Evolutionary conservation across 2,329 filamentous ascomycete species (phyloP).

Genomic region (Paecilomyces dactylethromorphus): DNA sequence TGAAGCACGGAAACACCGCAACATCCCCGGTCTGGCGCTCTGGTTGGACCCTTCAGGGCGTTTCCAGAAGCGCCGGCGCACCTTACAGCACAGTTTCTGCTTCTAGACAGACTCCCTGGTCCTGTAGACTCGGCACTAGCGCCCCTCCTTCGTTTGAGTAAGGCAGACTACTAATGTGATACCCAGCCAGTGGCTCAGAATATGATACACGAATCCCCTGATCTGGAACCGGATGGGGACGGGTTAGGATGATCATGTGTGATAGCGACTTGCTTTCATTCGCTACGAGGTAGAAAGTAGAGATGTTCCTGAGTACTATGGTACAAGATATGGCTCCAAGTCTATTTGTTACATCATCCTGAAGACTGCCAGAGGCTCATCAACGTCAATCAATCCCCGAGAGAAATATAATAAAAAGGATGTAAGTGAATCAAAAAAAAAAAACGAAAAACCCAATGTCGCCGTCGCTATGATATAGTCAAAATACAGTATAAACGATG

Average conservation of each 20-base stretch:
- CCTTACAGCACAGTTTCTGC: slow-evolving; percentile 1
- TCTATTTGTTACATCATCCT: background rate
- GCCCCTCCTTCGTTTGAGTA: background rate
- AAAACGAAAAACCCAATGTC: slow-evolving; percentile 8
- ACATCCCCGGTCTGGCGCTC: slow-evolving; percentile 2
- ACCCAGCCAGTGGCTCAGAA: background rate
- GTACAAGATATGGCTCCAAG: slow-evolving; percentile 1
- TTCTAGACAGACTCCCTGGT: background rate
- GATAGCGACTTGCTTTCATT: background rate
- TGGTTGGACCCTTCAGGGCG: slow-evolving; percentile 8
- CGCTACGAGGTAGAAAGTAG: slow-evolving; percentile 6
- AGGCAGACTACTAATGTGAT: background rate
- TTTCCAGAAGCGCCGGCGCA: slow-evolving; percentile 7
- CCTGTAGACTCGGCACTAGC: background rate
- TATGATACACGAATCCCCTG: background rate
- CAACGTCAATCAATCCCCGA: background rate
- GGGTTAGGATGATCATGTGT: background rate
- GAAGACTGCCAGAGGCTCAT: slow-evolving; percentile 1
- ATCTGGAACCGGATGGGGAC: background rate
- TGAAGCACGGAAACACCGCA: slow-evolving; percentile 2
- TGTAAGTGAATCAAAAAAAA: slow-evolving; percentile 1
- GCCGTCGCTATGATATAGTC: slow-evolving; percentile 15
- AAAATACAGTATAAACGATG: slow-evolving; percentile 2
- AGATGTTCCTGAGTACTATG: slow-evolving; percentile 9
- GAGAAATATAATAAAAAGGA: slow-evolving; percentile 1